Evolutionary conservation across 768 basidiomycete genomes (phyloP).

Genomic region (Rhizopogon rudus): DNA sequence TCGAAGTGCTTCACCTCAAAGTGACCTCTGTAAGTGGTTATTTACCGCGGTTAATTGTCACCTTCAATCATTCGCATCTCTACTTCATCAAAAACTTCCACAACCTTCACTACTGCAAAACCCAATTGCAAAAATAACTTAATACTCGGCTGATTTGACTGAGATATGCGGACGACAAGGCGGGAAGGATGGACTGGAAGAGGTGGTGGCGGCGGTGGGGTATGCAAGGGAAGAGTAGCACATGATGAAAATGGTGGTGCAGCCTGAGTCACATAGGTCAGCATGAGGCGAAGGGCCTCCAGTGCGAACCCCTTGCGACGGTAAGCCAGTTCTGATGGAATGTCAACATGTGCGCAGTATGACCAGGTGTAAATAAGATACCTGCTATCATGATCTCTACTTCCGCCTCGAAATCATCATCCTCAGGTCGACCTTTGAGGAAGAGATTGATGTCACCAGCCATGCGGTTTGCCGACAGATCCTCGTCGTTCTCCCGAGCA

Average conservation of each 20-base stretch:
- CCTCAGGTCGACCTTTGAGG: constrained; percentile 48
- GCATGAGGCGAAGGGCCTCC: constrained; percentile 59
- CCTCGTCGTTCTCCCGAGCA: constrained; percentile 32
- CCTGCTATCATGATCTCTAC: constrained; percentile 94
- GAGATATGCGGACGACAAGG: constrained; percentile 69
- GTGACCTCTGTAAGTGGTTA: too few species aligned
- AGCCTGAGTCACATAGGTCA: constrained; percentile 55
- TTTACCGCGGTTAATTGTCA: too few species aligned
- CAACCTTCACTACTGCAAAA: constrained; percentile 61
- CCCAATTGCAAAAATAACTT: constrained; percentile 72
- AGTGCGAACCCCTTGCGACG: constrained; percentile 64
- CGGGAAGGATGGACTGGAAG: constrained; percentile 38
- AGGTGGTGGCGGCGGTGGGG: constrained; percentile 29
- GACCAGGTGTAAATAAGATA: constrained; percentile 15
- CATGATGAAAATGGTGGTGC: constrained; percentile 22
- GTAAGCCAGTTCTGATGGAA: constrained; percentile 50
- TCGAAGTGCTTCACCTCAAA: too few species aligned
- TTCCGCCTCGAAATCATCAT: constrained; percentile 63
- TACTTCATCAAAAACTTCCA: constrained; percentile 76
- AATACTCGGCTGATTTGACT: constrained; percentile 65
- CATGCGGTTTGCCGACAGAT: constrained; percentile 51
- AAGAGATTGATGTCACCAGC: constrained; percentile 93
- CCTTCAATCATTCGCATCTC: constrained; percentile 54
- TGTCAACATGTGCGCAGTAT: too few species aligned
- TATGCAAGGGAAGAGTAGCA: constrained; percentile 13